Evolutionary conservation across 805 yeast genomes (phyloP).

Genomic region (Ogataea nakhonphanomensis): DNA sequence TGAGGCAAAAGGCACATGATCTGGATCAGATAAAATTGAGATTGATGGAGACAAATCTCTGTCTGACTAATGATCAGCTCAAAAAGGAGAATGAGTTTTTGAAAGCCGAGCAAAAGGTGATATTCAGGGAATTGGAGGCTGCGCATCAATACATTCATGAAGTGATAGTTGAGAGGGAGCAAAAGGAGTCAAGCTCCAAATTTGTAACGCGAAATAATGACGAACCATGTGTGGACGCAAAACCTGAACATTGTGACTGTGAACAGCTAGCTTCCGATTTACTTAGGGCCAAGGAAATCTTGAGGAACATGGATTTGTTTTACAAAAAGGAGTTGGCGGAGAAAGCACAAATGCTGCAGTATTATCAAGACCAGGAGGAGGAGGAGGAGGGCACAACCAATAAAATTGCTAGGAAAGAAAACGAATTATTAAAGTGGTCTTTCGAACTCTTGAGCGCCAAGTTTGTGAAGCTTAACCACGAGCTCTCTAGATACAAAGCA

Average conservation of each 20-base stretch:
- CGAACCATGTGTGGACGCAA: no score
- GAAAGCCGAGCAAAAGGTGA: constrained; percentile 12
- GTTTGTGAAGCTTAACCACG: constrained; percentile 11
- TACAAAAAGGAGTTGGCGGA: no score
- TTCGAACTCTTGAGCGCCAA: constrained; percentile 12
- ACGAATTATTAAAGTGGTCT: constrained; percentile 8
- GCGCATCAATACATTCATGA: constrained; percentile 12
- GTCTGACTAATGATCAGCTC: background rate
- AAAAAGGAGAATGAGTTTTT: constrained; percentile 3
- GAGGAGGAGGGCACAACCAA: no score
- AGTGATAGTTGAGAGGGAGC: background rate
- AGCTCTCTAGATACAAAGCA: constrained; percentile 10
- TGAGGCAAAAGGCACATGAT: no score
- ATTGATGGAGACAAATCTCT: background rate
- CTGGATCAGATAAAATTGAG: no score
- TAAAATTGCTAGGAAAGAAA: background rate
- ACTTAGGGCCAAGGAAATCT: no score
- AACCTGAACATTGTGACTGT: no score
- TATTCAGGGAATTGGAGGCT: constrained; percentile 15
- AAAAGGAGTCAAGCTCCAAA: background rate
- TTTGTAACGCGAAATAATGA: no score
- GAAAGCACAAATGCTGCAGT: no score
- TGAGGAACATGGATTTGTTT: no score
- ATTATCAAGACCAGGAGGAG: no score
- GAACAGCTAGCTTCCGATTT: no score